Evolutionary conservation across 2,329 filamentous ascomycete genomes (phyloP).

Genomic region (Acarospora socialis): DNA sequence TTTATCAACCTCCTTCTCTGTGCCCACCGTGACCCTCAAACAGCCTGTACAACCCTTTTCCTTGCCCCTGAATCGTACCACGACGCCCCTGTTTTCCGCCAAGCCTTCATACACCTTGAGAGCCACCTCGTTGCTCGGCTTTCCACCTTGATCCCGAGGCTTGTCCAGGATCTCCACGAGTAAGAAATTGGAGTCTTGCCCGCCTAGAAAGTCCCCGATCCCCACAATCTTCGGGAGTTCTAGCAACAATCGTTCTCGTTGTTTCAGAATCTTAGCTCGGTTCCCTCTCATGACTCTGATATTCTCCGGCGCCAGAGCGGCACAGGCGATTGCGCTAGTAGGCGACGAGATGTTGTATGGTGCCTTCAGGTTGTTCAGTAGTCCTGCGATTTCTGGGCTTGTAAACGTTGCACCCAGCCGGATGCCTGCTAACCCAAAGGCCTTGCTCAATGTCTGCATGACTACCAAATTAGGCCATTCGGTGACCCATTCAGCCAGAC

Average conservation of each 20-base stretch:
- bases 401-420: slow-evolving; percentile 77
- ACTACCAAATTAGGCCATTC: slow-evolving; percentile 94
- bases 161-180: slow-evolving; percentile 74
- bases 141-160: slow-evolving; percentile 38
- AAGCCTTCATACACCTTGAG: slow-evolving; percentile 69
- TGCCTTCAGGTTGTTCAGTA: slow-evolving; percentile 87
- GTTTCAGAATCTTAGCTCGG: slow-evolving; percentile 52
- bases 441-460: slow-evolving; percentile 97
- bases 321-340: slow-evolving; percentile 64
- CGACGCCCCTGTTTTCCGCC: slow-evolving; percentile 75
- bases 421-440: slow-evolving; percentile 90
- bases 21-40: slow-evolving; percentile 82
- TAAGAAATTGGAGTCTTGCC: slow-evolving; percentile 72
- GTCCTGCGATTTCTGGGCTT: slow-evolving; percentile 53
- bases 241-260: slow-evolving; percentile 60
- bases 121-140: slow-evolving; percentile 66
- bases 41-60: slow-evolving; percentile 83
- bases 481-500: slow-evolving; percentile 77
- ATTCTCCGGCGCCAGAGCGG: slow-evolving; percentile 54
- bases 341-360: slow-evolving; percentile 91
- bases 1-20: slow-evolving; percentile 66
- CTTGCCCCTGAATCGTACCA: slow-evolving; percentile 86
- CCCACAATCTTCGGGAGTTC: slow-evolving; percentile 65
- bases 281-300: slow-evolving; percentile 60
- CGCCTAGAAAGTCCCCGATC: slow-evolving; percentile 68